phyloP scores from a whole-genome alignment of 2,329 filamentous ascomycete species.

The Capronia coronata region DNA sequence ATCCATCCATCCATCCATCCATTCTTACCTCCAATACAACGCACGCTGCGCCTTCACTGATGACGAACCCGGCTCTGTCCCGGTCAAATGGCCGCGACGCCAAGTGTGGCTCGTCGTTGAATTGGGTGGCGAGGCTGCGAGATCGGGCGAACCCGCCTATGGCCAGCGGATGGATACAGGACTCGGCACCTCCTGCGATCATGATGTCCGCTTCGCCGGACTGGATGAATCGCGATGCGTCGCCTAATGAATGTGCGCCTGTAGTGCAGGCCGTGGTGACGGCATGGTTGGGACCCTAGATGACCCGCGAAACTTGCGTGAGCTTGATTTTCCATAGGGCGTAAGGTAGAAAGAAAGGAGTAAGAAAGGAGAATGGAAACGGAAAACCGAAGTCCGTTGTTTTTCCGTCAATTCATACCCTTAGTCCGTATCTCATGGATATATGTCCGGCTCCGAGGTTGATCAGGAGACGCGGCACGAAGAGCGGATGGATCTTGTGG shows the following conservation, averaged over 20 bases:
- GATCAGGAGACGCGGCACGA: slow-evolving; percentile 87
- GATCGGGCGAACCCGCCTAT: slow-evolving; percentile 87
- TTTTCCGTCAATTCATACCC: too few species aligned
- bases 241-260: slow-evolving; percentile 87
- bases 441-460: slow-evolving; percentile 93
- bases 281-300: slow-evolving; percentile 79
- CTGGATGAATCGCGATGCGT: slow-evolving; percentile 88
- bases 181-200: slow-evolving; percentile 91
- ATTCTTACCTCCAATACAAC: slow-evolving; percentile 70
- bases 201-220: slow-evolving; percentile 89
- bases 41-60: slow-evolving; percentile 85
- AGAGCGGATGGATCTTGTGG: slow-evolving; percentile 84
- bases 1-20: too few species aligned
- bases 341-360: not conserved
- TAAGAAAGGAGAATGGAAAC: not conserved
- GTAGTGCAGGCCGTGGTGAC: slow-evolving; percentile 94
- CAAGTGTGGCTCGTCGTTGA: slow-evolving; percentile 62
- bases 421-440: slow-evolving; percentile 84
- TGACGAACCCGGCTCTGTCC: slow-evolving; percentile 76
- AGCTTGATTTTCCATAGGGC: not conserved
- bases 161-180: slow-evolving; percentile 89
- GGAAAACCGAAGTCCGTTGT: too few species aligned
- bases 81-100: slow-evolving; percentile 85
- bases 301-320: not conserved
- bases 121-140: slow-evolving; percentile 74